Conservation (phyloP, 345 rosid species). For the Carallia pectinifolia region DNA sequence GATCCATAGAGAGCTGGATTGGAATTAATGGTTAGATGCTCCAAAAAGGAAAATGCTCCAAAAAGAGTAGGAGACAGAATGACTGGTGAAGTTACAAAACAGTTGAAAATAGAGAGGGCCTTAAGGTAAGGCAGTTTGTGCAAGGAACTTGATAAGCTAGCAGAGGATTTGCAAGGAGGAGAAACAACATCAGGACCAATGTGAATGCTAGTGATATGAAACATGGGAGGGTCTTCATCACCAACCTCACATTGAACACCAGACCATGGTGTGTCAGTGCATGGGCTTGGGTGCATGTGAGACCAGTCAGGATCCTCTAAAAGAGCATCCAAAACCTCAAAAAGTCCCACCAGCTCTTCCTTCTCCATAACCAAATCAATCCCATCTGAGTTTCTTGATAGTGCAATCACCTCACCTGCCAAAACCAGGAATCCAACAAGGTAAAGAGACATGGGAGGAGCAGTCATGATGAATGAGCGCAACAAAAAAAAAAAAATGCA, state of each 20-base stretch:
- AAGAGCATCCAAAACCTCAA: conserved; percentile 36
- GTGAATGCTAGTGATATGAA: conserved; percentile 45
- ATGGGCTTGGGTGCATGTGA: conserved; percentile 39
- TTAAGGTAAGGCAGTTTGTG: conserved; percentile 40
- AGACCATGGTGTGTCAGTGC: conserved; percentile 56
- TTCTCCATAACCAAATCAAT: conserved; percentile 26
- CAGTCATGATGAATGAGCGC: conserved; percentile 4
- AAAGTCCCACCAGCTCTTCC: conserved; percentile 38
- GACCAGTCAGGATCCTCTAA: conserved; percentile 43
- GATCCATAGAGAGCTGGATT: conserved; percentile 41
- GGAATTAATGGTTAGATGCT: conserved; percentile 39
- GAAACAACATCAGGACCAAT: conserved; percentile 39
- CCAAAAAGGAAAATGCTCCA: conserved; percentile 32
- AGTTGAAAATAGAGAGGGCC: conserved; percentile 41
- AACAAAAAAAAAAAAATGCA: neutral
- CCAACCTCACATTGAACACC: conserved; percentile 45
- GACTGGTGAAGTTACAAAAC: conserved; percentile 32
- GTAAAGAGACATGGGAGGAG: conserved; percentile 20
- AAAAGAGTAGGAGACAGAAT: conserved; percentile 32
- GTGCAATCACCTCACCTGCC: conserved; percentile 19
- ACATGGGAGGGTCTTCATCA: conserved; percentile 24
- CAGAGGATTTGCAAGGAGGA: conserved; percentile 43
- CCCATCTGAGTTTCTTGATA: conserved; percentile 13
- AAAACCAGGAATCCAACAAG: conserved; percentile 33
- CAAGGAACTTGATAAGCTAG: conserved; percentile 37